These are phyloP conservation scores for Wickerhamomyces strasburgensis DNA, from an alignment of 805 yeast genomes.

Conservation along the genomic window DNA sequence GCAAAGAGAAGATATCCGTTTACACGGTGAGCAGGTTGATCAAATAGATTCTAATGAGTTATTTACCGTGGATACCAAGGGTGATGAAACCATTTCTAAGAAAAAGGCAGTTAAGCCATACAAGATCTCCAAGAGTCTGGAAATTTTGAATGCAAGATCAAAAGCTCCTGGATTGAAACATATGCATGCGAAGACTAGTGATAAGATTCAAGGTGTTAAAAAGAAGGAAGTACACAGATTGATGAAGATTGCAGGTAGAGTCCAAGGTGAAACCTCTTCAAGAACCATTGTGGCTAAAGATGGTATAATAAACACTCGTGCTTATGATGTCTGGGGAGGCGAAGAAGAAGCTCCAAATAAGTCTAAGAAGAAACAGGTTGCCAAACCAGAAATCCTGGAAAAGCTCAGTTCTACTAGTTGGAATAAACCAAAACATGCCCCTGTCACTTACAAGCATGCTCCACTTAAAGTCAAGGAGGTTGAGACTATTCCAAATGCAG, in stretches of 20 bases:
- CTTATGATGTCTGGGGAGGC: constrained; percentile 70
- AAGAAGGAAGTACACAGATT: constrained; percentile 30
- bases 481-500: constrained; percentile 64
- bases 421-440: constrained; percentile 48
- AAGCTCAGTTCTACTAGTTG: constrained; percentile 39
- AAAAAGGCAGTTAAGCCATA: constrained; percentile 30
- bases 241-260: constrained; percentile 74
- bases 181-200: constrained; percentile 33
- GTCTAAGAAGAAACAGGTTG: constrained; percentile 18
- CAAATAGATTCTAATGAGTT: constrained; percentile 39
- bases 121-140: constrained; percentile 34
- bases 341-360: constrained; percentile 14
- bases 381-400: constrained; percentile 36
- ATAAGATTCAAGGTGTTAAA: constrained; percentile 47
- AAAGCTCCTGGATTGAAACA: constrained; percentile 63
- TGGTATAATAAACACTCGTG: constrained; percentile 50
- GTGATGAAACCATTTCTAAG: constrained; percentile 39
- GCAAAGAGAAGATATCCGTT: constrained; percentile 55
- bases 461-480: constrained; percentile 52
- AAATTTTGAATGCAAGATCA: constrained; percentile 63
- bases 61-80: constrained; percentile 64
- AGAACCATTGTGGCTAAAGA: constrained; percentile 55
- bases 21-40: constrained; percentile 42
- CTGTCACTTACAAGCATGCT: constrained; percentile 46
- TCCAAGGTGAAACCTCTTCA: constrained; percentile 46